Conservation (phyloP, 805 yeast genomes). For the Vanderwaltozyma verrucispora region DNA sequence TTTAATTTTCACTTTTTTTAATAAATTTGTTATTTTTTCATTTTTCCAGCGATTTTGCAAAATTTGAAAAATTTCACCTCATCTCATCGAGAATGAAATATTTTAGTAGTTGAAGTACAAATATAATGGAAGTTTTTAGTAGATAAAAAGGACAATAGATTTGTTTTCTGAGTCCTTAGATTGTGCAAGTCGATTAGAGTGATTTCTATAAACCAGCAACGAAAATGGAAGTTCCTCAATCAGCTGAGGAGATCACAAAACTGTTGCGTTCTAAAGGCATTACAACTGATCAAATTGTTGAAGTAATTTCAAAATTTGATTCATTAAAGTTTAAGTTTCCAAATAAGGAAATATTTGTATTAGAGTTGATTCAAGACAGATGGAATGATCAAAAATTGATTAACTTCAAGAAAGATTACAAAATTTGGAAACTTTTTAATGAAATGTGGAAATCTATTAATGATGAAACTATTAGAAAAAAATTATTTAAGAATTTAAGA, state of each 20-base stretch:
- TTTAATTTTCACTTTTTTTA: not conserved
- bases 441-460: slow-evolving; percentile 30
- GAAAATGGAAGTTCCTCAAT: slow-evolving; percentile 8
- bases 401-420: slow-evolving; percentile 33
- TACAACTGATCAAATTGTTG: slow-evolving; percentile 33
- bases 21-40: not conserved
- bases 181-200: too few species aligned
- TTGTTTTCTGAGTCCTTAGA: too few species aligned
- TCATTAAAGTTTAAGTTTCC: slow-evolving; percentile 40
- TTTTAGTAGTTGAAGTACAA: not conserved
- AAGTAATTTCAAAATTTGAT: slow-evolving; percentile 28
- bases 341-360: slow-evolving; percentile 40
- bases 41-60: not conserved
- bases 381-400: slow-evolving; percentile 38
- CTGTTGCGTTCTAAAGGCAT: slow-evolving; percentile 46
- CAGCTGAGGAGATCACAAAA: slow-evolving; percentile 45
- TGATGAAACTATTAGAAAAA: slow-evolving; percentile 28
- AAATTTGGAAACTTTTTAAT: slow-evolving; percentile 43
- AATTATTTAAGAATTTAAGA: slow-evolving; percentile 34
- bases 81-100: slow-evolving; percentile 1
- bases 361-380: slow-evolving; percentile 52
- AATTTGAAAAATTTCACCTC: slow-evolving; percentile 7
- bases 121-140: not conserved
- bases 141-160: not conserved
- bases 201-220: too few species aligned